phyloP scores from a whole-genome alignment of 2,329 filamentous ascomycete species.

The Furcasterigmium furcatum region DNA sequence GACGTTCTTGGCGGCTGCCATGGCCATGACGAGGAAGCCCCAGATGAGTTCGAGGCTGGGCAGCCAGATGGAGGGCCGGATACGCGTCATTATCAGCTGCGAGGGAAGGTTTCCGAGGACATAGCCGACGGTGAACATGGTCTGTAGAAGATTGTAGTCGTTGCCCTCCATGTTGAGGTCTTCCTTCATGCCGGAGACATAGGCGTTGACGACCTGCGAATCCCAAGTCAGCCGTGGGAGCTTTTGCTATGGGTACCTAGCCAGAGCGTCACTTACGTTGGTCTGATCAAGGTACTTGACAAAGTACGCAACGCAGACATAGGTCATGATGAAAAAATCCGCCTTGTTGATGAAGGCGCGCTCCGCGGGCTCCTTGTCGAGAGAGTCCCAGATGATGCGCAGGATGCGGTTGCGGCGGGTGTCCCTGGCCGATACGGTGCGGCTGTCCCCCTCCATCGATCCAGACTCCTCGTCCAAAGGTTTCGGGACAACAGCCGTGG shows the following conservation, averaged over 20 bases:
- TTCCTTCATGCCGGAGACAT: slow-evolving; percentile 43
- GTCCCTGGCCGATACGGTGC: too few species aligned
- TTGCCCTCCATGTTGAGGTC: slow-evolving; percentile 50
- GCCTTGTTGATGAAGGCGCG: slow-evolving; percentile 26
- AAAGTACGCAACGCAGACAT: slow-evolving; percentile 31
- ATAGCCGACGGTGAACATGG: slow-evolving; percentile 59
- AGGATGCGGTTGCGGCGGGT: slow-evolving; percentile 14
- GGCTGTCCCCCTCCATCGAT: too few species aligned
- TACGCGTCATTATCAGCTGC: slow-evolving; percentile 33
- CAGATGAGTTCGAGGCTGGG: slow-evolving; percentile 31
- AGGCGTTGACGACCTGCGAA: slow-evolving; percentile 36
- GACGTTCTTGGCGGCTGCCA: slow-evolving; percentile 32
- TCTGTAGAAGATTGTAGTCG: slow-evolving; percentile 48
- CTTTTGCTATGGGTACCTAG: slow-evolving; percentile 6
- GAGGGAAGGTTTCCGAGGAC: slow-evolving; percentile 42
- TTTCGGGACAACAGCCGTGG: too few species aligned
- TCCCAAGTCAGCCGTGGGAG: slow-evolving; percentile 10
- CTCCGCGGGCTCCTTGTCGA: slow-evolving; percentile 27
- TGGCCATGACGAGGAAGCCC: slow-evolving; percentile 27
- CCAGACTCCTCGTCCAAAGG: too few species aligned
- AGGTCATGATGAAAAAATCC: slow-evolving; percentile 30
- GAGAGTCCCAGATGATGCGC: slow-evolving; percentile 24
- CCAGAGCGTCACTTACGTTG: too few species aligned
- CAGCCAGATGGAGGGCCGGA: slow-evolving; percentile 35
- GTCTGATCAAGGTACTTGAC: slow-evolving; percentile 33